Conservation (phyloP, 1,139 yeast species). For the Hemisphaericaspora xylofermentans region DNA sequence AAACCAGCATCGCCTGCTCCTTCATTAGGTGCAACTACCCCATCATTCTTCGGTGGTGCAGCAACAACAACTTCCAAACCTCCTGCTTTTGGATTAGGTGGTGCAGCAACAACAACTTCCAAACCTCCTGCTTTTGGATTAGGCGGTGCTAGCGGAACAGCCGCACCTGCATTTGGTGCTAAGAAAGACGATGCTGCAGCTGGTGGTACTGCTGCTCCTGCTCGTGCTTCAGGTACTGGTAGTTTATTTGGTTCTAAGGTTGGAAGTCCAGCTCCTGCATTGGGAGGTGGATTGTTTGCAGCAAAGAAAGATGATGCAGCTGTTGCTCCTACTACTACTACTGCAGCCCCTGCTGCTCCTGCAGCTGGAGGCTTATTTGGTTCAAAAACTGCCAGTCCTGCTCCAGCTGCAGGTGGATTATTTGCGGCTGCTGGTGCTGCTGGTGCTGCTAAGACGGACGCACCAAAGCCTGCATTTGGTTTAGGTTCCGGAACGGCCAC, state of each 20-base stretch:
- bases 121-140: slow-evolving; percentile 15
- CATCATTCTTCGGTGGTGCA: slow-evolving; percentile 15
- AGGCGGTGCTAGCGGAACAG: slow-evolving; percentile 6
- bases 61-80: neutral
- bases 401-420: slow-evolving; percentile 12
- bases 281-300: slow-evolving; percentile 16
- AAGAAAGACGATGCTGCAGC: slow-evolving; percentile 16
- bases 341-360: slow-evolving; percentile 8
- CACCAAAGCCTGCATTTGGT: slow-evolving; percentile 1
- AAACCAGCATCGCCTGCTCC: slow-evolving; percentile 17
- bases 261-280: slow-evolving; percentile 8
- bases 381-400: slow-evolving; percentile 22
- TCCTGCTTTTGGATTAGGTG: slow-evolving; percentile 13
- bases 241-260: slow-evolving; percentile 11
- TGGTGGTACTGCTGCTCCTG: slow-evolving; percentile 5
- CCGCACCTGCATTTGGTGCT: slow-evolving; percentile 17
- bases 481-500: neutral
- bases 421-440: slow-evolving; percentile 20
- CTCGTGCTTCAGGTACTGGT: neutral
- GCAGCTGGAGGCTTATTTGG: slow-evolving; percentile 22
- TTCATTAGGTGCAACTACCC: slow-evolving; percentile 11
- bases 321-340: slow-evolving; percentile 15
- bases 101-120: slow-evolving; percentile 9
- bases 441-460: slow-evolving; percentile 16
- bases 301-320: slow-evolving; percentile 10